Evolutionary conservation across 331 rosid species (phyloP).

Genomic region (Malus hybrid): DNA sequence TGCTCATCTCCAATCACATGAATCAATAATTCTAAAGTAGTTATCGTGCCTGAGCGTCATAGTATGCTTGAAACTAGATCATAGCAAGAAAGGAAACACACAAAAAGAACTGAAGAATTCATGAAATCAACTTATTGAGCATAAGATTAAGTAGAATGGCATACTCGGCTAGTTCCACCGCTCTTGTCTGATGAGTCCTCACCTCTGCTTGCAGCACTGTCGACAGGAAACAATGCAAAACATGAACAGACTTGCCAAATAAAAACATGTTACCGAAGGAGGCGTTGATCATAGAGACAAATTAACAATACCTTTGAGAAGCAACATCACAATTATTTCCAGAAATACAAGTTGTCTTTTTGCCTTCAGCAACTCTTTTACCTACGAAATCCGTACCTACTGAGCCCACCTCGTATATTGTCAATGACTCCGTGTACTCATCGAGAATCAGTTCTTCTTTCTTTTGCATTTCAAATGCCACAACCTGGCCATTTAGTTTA

Average conservation of each 20-base stretch:
- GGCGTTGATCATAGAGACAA: background rate
- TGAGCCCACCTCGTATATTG: constrained; percentile 10
- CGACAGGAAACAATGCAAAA: background rate
- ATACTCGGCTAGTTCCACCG: constrained; percentile 24
- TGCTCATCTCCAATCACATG: background rate
- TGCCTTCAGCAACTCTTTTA: constrained; percentile 7
- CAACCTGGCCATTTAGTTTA: constrained; percentile 28
- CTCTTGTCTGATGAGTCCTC: constrained; percentile 19
- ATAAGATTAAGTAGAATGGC: constrained; percentile 6
- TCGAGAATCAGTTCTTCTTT: background rate
- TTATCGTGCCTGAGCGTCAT: background rate
- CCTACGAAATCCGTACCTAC: constrained; percentile 5
- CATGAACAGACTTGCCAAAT: background rate
- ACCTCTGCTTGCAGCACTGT: constrained; percentile 26
- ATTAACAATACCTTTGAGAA: constrained; percentile 21
- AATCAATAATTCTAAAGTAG: background rate
- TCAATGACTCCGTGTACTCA: constrained; percentile 8
- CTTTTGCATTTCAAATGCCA: constrained; percentile 13
- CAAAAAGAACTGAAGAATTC: background rate
- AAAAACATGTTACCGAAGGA: background rate
- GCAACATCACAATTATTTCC: constrained; percentile 5
- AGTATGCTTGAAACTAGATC: background rate
- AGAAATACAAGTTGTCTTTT: constrained; percentile 6
- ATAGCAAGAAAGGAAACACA: background rate
- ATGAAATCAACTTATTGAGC: background rate